Base-by-base conservation (phyloP, 306 rosid genomes). In the Begonia fuchsioides region DNA sequence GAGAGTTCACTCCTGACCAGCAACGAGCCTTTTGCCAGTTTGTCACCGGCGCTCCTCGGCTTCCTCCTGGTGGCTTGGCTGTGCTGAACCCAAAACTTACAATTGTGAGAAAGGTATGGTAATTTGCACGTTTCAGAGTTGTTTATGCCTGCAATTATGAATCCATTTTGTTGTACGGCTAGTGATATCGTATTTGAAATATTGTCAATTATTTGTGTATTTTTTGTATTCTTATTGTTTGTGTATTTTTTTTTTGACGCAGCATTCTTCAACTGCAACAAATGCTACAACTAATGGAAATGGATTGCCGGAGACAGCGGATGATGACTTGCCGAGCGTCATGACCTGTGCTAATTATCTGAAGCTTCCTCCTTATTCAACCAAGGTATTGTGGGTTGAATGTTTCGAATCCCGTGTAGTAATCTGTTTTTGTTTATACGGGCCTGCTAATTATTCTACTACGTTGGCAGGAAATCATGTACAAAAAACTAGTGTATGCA, bases 261-360 rank as follows among this genome's bases (percentile, higher is more conserved):
- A 92, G 98, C 96, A 77, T 49, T 92, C 98, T 8, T 73, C 87
- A 10, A 53, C 76, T 1, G 72, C 85, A 5, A 64, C 55, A 38
- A 82, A 79, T 65, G 55, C 79, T n/a, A 70, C 92, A 11, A 17
- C 81, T 12, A 82, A 80, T 50, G 96, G 86, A 44, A 79, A 70
- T 5, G 98, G 93, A 48, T 75, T 80, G 56, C 65, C 80, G 13
- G 98, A 92, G 60, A 60, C 78, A 43, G 93, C 95, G 12, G 98
- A 92, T 62, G 96, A 92, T 51, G 98, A 92, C 64, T 64, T 92
- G 77, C 98, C 98, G 0, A 92, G 98, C 75, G 98, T 92, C 51
- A 92, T 92, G 98, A 92, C 98, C 2, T 92, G 98, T 64, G 98
- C 98, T 48, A 92, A 92, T 78, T 92, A 92, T 76, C 71, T 92